Evolutionary conservation across 176 grass and related monocot species (phyloP), one percentile per base, ranked within the genome.

Genomic region (Luzula sylvatica): DNA sequence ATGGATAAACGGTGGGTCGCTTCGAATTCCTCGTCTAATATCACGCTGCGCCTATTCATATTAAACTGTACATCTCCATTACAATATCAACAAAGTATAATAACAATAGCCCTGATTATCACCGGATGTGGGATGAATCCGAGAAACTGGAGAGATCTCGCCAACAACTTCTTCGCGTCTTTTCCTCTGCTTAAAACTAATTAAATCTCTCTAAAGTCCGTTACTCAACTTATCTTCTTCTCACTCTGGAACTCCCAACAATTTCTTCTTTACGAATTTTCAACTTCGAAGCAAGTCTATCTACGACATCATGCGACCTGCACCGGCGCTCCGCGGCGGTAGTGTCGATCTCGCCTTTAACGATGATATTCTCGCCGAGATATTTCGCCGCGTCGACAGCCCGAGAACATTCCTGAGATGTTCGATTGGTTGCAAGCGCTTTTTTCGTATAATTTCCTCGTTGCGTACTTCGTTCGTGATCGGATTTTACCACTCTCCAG

Each of bases 381-480:
- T 61, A 16, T 26, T 61, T 12, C 0, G 7, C 24, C 57, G 20
- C 19, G 16, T 61, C 1, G 13, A 26, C 17, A 15, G 42, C 2
- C 39, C 22, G 2, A 8, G n/a, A 61, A 25, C 39, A 11, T 38
- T 61, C 12, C 11, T 61, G 13, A 61, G 56, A 61, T 61, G 56
- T 61, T 22, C 43, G 15, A 13, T 3, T 1, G 39, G 8, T 4
- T 61, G 39, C 15, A 61, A 26, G 20, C 56, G 39, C 19, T 61
- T 61, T 38, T 61, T 42, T 41, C 56, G 14, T 21, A 6, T 61
- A 35, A 61, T 44, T 41, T 45, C 56, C 39, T 22, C 56, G 11
- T 15, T 61, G 24, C 39, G 39, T 27, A 20, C 8, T 4, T 25
- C 39, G 0, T 61, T 44, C 22, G 41, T 61, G 19, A 38, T 61